Base-by-base conservation (phyloP, 1,284 basidiomycete genomes). In the Rhodotorula sp. region DNA sequence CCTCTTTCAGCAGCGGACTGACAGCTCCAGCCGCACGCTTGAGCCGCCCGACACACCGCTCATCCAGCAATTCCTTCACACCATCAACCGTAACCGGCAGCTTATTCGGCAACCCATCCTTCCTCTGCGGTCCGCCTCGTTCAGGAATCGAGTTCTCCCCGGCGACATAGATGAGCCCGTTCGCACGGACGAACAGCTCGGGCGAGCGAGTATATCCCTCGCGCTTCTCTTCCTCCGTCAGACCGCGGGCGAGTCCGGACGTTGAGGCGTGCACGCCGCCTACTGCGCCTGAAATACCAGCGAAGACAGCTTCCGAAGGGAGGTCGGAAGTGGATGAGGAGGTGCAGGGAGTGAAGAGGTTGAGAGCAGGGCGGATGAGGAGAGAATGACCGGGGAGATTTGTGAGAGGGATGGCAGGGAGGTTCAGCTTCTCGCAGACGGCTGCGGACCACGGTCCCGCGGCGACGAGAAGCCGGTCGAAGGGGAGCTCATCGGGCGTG, bases 331-430 rank as follows among this genome's bases (percentile, higher is more conserved):
- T 5, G 13, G 59, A 18, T 5, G 30, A 18, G 11, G 18, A 18
- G 5, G 26, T 44, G 34, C 5, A 13, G 16, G 37, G 37, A 40
- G 40, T 20, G 62, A 30, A 50, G 24, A 34, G 40, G 3, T 44
- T 5, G 30, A 67, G 65, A 4, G 56, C 22, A 2, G 73, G 71
- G n/a, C 71, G 64, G 37, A 72, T 70, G 46, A 75, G 62, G 48
- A 75, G 61, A 1, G 70, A 72, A 40, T 72, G 71, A 2, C 73
- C 73, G 18, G 73, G 73, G 16, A 75, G 60, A 57, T 72, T 72
- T 24, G 54, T 64, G 59, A 75, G 62, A 1, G 68, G 62, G 24
- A 72, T 53, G 1, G 47, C 8, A 0, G 73, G 73, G 20, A 75
- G 67, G 8, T 3, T 7, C 51, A 75, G 67, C 6, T 52, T 16